Percentiles rank a stretch among this genome's conserved stretches.
These are phyloP conservation scores for Hortaea sp. DNA, from an alignment of 2,329 filamentous ascomycete species.

Conservation along the genomic window DNA sequence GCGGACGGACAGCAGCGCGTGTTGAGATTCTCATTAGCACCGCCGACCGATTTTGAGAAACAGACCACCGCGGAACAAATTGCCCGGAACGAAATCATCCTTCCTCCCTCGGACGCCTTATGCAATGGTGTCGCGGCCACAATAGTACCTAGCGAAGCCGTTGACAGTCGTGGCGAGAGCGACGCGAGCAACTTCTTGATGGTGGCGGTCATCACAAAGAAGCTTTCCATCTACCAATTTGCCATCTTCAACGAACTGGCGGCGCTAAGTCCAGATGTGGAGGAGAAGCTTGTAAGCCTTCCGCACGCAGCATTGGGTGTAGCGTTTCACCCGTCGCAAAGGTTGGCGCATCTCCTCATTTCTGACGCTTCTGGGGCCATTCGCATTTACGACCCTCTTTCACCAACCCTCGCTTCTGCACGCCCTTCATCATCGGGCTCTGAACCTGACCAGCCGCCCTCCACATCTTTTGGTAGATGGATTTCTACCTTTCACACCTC, in stretches of 20 bases:
- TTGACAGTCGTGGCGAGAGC: neutral
- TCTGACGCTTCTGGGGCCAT: constrained; percentile 45
- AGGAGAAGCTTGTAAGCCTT: constrained; percentile 7
- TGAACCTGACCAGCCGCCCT: neutral
- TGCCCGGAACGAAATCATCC: neutral
- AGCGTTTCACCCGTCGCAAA: constrained; percentile 17
- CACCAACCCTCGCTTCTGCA: neutral
- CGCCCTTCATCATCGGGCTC: constrained; percentile 14
- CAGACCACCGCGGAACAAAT: neutral
- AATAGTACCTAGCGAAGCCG: constrained; percentile 1
- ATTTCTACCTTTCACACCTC: constrained; percentile 18
- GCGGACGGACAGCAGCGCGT: constrained; percentile 41
- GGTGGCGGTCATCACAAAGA: constrained; percentile 7
- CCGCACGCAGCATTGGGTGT: constrained; percentile 9
- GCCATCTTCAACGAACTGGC: constrained; percentile 13
- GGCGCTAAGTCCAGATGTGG: constrained; percentile 5
- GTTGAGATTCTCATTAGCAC: constrained; percentile 4
- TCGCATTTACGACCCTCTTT: constrained; percentile 48
- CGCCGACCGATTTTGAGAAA: neutral
- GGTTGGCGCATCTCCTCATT: constrained; percentile 37
- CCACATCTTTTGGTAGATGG: constrained; percentile 16
- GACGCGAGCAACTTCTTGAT: constrained; percentile 5
- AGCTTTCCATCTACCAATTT: constrained; percentile 15
- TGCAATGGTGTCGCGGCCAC: constrained; percentile 7
- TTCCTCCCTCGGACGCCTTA: neutral